Percentiles rank a stretch among this genome's conserved stretches.
Conservation (phyloP, 495 filamentous ascomycete species). For the Massariosphaeria phaeospora region DNA sequence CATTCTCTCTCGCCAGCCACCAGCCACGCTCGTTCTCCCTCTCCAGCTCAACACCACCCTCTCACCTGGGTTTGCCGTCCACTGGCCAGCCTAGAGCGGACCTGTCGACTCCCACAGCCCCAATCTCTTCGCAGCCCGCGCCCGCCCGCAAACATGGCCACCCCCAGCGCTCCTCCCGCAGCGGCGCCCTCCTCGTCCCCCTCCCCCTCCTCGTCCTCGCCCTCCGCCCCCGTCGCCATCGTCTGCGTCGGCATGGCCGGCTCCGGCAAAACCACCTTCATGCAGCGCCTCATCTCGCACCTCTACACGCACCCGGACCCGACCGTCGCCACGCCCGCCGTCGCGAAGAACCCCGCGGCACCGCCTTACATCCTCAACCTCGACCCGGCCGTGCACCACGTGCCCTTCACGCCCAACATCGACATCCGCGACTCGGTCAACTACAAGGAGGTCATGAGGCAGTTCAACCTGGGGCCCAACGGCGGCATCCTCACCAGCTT, state of each 20-base stretch:
- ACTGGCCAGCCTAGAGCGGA: too few relatives aligned
- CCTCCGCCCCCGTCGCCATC: conserved; percentile 58
- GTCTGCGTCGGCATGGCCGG: conserved; percentile 98
- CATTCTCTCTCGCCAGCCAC: background rate
- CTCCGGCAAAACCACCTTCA: conserved; percentile 97
- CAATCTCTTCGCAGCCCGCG: background rate
- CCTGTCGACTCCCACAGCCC: too few relatives aligned
- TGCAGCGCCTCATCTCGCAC: conserved; percentile 92
- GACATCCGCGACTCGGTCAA: conserved; percentile 97
- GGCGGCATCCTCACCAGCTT: conserved; percentile 95
- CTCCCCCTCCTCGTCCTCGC: background rate
- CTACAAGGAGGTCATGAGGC: conserved; percentile 99
- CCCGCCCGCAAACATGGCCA: conserved; percentile 29
- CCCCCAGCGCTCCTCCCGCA: conserved; percentile 4
- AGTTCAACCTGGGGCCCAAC: conserved; percentile 96
- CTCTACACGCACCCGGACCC: conserved; percentile 55
- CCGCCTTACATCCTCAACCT: conserved; percentile 84
- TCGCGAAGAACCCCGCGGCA: conserved; percentile 54
- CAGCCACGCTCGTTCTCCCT: background rate
- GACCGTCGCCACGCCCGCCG: conserved; percentile 6
- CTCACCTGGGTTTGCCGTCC: background rate
- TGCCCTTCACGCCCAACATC: conserved; percentile 99
- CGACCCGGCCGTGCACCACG: conserved; percentile 85
- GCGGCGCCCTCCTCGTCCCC: conserved; percentile 5
- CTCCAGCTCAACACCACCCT: background rate